These are phyloP conservation scores for Ceratocystis colombiana DNA, from an alignment of 2,329 filamentous ascomycete genomes.

Conservation along the genomic window DNA sequence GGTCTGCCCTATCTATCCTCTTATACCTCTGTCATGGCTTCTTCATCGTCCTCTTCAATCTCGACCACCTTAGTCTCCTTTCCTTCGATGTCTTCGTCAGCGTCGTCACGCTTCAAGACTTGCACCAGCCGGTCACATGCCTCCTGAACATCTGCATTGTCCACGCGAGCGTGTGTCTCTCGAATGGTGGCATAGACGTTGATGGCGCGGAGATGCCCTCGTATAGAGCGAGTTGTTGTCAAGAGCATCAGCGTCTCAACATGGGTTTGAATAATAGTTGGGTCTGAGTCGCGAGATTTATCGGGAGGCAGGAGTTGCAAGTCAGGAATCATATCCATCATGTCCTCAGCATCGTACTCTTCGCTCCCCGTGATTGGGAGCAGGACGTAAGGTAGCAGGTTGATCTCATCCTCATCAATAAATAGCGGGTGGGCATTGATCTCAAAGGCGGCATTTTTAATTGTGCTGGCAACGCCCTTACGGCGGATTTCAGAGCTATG, in stretches of 20 bases:
- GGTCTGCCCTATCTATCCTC: background rate
- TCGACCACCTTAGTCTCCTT: constrained; percentile 39
- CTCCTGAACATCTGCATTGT: constrained; percentile 71
- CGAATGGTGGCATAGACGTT: constrained; percentile 84
- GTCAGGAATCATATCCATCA: constrained; percentile 75
- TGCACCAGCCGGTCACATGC: constrained; percentile 85
- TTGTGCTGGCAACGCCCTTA: constrained; percentile 88
- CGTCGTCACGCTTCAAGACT: constrained; percentile 73
- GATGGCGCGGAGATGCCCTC: constrained; percentile 62
- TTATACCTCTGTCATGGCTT: constrained; percentile 47
- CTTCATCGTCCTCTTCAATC: constrained; percentile 41
- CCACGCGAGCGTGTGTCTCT: constrained; percentile 68
- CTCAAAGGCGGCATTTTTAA: constrained; percentile 90
- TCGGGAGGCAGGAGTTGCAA: constrained; percentile 81
- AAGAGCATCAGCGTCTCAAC: constrained; percentile 79
- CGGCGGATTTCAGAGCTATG: constrained; percentile 73
- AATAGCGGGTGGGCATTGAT: constrained; percentile 60
- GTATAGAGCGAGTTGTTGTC: constrained; percentile 64
- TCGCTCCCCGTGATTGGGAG: constrained; percentile 81
- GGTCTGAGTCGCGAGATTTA: constrained; percentile 72
- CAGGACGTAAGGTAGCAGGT: constrained; percentile 79
- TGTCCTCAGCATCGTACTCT: constrained; percentile 80
- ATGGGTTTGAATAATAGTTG: constrained; percentile 70
- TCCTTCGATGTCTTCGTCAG: constrained; percentile 38
- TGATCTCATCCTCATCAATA: constrained; percentile 59